Percentiles rank a stretch among this genome's conserved stretches.
phyloP scores from a whole-genome alignment of 129 eudicot species.

The Artemisia tridentata region DNA sequence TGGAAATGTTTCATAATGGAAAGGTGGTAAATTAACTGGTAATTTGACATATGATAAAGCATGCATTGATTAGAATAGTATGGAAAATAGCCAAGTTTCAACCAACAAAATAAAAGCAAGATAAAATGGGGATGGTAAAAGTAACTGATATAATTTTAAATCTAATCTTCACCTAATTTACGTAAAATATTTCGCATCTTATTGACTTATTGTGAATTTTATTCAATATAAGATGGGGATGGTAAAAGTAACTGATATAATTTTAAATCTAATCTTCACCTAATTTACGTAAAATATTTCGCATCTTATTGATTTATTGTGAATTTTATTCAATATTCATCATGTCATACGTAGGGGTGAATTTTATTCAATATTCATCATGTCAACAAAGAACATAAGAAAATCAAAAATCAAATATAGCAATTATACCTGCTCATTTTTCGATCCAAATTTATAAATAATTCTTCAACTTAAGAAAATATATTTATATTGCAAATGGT shows the following conservation, averaged over 20 bases:
- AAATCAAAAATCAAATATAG: neutral
- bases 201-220: conserved; percentile 21
- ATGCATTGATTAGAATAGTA: neutral
- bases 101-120: conserved; percentile 14
- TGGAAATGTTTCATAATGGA: too few relatives aligned
- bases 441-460: conserved; percentile 10
- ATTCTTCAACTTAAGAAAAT: too few relatives aligned
- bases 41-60: neutral
- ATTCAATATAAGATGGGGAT: neutral
- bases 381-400: neutral
- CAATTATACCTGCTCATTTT: conserved; percentile 18
- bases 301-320: conserved; percentile 22
- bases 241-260: conserved; percentile 3
- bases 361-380: neutral
- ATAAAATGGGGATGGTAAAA: neutral
- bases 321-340: neutral
- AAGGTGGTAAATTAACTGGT: too few relatives aligned
- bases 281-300: conserved; percentile 22
- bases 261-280: conserved; percentile 32
- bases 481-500: too few relatives aligned
- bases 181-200: conserved; percentile 21
- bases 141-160: conserved; percentile 14
- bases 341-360: neutral
- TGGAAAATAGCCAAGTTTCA: conserved; percentile 19
- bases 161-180: conserved; percentile 34